Evolutionary conservation across 805 yeast species (phyloP).

Genomic region (Starmerella davenportii): DNA sequence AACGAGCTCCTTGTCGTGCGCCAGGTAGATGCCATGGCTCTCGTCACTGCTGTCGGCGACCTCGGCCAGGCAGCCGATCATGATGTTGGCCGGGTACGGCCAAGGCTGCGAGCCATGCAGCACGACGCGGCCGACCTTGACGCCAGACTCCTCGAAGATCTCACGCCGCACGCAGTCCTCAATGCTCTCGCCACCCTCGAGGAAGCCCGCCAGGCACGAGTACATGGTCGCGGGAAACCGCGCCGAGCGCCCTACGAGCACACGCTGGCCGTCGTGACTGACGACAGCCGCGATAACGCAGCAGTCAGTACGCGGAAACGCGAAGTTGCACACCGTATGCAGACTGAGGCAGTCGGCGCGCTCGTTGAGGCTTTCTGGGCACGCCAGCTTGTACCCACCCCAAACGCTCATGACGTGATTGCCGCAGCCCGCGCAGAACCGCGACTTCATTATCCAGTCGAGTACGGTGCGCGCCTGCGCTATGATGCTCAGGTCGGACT

Average conservation of each 20-base stretch:
- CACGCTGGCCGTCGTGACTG: conserved; percentile 38
- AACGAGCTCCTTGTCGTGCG: conserved; percentile 67
- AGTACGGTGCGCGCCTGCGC: conserved; percentile 71
- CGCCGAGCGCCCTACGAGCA: conserved; percentile 53
- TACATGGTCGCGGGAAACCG: conserved; percentile 49
- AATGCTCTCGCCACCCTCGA: conserved; percentile 86
- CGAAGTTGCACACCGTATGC: conserved; percentile 46
- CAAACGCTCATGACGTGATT: conserved; percentile 23
- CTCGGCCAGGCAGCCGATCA: conserved; percentile 88
- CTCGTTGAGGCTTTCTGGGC: conserved; percentile 18
- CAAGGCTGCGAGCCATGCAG: conserved; percentile 77
- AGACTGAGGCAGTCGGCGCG: conserved; percentile 24
- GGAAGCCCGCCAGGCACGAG: conserved; percentile 82
- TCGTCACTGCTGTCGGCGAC: conserved; percentile 35
- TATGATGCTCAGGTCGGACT: conserved; percentile 42
- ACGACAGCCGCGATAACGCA: conserved; percentile 69
- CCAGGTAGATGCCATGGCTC: conserved; percentile 35
- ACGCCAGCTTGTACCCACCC: conserved; percentile 27
- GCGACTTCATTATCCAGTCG: conserved; percentile 65
- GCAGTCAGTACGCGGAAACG: conserved; percentile 86
- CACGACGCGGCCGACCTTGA: conserved; percentile 37
- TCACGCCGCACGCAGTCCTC: conserved; percentile 80
- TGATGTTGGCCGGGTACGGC: conserved; percentile 89
- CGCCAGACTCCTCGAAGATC: conserved; percentile 92
- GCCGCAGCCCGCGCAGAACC: conserved; percentile 82